Evolutionary conservation across 1,284 basidiomycete genomes (phyloP).

Genomic region (Afroboletus lepidellus): DNA sequence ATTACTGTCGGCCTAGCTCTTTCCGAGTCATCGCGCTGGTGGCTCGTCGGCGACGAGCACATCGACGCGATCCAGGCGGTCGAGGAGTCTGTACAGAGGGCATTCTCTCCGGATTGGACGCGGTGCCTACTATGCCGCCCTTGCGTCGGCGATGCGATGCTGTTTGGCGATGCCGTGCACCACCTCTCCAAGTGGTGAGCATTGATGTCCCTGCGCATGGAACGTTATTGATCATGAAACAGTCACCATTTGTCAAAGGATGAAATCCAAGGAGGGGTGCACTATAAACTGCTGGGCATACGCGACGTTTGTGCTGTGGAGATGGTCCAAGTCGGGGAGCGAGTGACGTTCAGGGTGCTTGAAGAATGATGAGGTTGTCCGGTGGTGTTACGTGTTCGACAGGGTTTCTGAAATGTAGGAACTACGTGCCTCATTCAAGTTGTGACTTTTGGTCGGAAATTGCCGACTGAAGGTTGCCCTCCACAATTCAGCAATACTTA

Average conservation of each 20-base stretch:
- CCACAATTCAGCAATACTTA: too few relatives aligned
- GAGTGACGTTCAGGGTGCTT: slow-evolving; percentile 11
- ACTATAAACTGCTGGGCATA: slow-evolving; percentile 15
- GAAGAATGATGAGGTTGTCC: slow-evolving; percentile 6
- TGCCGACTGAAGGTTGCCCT: too few relatives aligned
- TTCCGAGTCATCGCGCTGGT: not conserved
- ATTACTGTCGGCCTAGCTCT: too few relatives aligned
- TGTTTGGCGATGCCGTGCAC: not conserved
- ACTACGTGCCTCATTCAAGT: too few relatives aligned
- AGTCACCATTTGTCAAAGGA: slow-evolving; percentile 16
- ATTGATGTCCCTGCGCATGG: not conserved
- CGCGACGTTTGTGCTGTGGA: slow-evolving; percentile 18
- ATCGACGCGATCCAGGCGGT: slow-evolving; percentile 14
- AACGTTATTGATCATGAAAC: not conserved
- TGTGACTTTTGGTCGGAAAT: too few relatives aligned
- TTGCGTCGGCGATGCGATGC: slow-evolving; percentile 9
- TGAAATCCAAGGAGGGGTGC: slow-evolving; percentile 6
- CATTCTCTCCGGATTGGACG: slow-evolving; percentile 9
- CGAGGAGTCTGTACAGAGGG: slow-evolving; percentile 7
- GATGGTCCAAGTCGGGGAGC: slow-evolving; percentile 5
- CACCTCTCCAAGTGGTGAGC: slow-evolving; percentile 12
- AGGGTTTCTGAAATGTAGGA: too few relatives aligned
- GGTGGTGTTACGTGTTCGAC: too few relatives aligned
- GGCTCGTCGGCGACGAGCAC: not conserved
- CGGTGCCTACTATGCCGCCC: slow-evolving; percentile 17